These are phyloP conservation scores for Panaeolus cyanescens DNA, from an alignment of 768 basidiomycete genomes.

Conservation along the genomic window DNA sequence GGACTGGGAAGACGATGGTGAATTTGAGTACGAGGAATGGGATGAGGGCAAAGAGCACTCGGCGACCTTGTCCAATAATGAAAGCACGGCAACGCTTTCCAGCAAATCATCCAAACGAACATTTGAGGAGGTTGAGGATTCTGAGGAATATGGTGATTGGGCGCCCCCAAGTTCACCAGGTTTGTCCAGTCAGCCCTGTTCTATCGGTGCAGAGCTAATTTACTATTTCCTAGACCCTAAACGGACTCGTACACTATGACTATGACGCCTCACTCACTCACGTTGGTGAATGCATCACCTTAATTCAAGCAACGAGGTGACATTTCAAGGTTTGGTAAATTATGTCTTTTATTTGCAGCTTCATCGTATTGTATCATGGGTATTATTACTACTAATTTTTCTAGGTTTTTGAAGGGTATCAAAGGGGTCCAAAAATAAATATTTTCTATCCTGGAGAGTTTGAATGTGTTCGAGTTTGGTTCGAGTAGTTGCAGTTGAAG, in stretches of 20 bases:
- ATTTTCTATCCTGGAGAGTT: neutral
- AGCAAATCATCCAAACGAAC: conserved; percentile 64
- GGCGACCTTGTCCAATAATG: conserved; percentile 34
- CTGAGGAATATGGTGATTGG: conserved; percentile 30
- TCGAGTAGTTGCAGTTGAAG: neutral
- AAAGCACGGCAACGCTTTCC: conserved; percentile 58
- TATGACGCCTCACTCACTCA: neutral
- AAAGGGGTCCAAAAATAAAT: neutral
- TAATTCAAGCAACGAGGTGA: conserved; percentile 14
- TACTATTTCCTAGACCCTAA: conserved; percentile 37
- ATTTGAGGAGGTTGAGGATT: conserved; percentile 40
- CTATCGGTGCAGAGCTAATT: neutral
- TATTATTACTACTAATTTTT: conserved; percentile 6
- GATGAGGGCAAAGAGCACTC: conserved; percentile 45
- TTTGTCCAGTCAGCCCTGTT: conserved; percentile 15
- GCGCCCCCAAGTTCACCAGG: conserved; percentile 46
- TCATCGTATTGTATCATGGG: neutral
- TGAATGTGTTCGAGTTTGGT: neutral
- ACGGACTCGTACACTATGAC: conserved; percentile 42
- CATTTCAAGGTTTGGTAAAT: conserved; percentile 30
- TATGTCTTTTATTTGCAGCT: conserved; percentile 16
- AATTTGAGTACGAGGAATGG: conserved; percentile 48
- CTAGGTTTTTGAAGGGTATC: neutral
- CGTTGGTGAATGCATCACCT: neutral
- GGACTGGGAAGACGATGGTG: conserved; percentile 45